Percentiles rank a stretch among this genome's conserved stretches.
phyloP scores from a whole-genome alignment of 352 stramenopile genomes.

The Phytophthora cactorum region DNA sequence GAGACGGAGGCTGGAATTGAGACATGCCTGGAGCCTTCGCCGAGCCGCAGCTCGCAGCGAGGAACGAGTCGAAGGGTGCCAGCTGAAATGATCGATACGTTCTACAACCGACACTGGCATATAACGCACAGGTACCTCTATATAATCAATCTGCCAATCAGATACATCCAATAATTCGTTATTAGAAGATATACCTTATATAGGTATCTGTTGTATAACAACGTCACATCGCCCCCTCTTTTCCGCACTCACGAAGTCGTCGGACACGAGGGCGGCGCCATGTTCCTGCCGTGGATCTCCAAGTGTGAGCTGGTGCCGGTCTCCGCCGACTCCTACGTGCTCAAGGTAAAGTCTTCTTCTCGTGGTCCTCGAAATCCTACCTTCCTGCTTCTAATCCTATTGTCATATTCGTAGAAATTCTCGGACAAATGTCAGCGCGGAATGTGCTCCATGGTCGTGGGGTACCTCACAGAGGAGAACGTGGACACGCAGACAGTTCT shows the following conservation, averaged over 20 bases:
- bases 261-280: conserved; percentile 22
- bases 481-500: conserved; percentile 61
- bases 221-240: conserved; percentile 2
- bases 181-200: not conserved
- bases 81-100: conserved; percentile 12
- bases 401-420: conserved; percentile 68
- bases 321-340: conserved; percentile 73
- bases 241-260: conserved; percentile 3
- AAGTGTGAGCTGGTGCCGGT: conserved; percentile 87
- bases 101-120: conserved; percentile 1
- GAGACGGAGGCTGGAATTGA: conserved; percentile 31
- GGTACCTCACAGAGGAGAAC: conserved; percentile 62
- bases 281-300: conserved; percentile 90
- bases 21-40: conserved; percentile 22
- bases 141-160: not conserved
- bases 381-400: not conserved
- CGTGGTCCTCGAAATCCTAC: not conserved
- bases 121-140: not conserved
- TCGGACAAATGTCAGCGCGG: conserved; percentile 87
- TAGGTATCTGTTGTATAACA: not conserved
- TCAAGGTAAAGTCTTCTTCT: conserved; percentile 57
- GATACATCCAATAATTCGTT: not conserved
- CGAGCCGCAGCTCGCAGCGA: conserved; percentile 2
- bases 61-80: conserved; percentile 3
- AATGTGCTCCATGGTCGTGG: conserved; percentile 84